Evolutionary conservation across 106 monocot species (phyloP), one percentile per base, ranked within the genome.

Genomic region (Vanilla planifolia): DNA sequence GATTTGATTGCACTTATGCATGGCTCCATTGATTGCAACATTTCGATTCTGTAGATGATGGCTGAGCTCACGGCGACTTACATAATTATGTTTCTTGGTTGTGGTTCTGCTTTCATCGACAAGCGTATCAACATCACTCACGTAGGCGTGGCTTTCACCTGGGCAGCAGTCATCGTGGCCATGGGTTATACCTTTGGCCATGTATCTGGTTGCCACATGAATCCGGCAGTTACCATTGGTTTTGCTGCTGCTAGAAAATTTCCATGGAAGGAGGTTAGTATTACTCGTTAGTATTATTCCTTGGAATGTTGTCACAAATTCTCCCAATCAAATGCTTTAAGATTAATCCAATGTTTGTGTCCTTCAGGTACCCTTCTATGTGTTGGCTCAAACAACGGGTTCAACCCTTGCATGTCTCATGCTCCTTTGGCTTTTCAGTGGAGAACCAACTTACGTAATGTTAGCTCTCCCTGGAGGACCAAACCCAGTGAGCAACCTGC

Each of bases 201-300:
- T 37, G 60, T 69, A 6, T 69, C 69, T 6, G 69, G 69, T 10
- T 59, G 60, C 57, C 69, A 69, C 40, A 60, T 69, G 33, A 69
- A 69, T 69, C 69, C 69, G 2, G 69, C 69, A 5, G 69, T 69
- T 17, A 69, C 69, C n/a, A 25, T 60, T 50, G 69, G 48, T 19
- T 69, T 69, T 6, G 60, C 69, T 1, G 5, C 20, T 16, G n/a
- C 36, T 1, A 60, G 44, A 24, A 6, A 11, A 25, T 69, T 60
- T 40, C 60, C 69, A 3, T 60, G 59, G 69, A 60, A 69, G 30
- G n/a, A 60, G 60, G 69, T 69, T 56, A 45, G 4, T 45, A 4
- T 45, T 2, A 0, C 4, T 45, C 4, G 2, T 23, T 48, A 8
- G 10, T 1, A 2, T 20, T 21, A 20, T 20, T 4, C 22, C 22